A percentile compares a stretch with the other conserved stretches of the same genome.
These are phyloP conservation scores for Ramalina intermedia DNA, from an alignment of 495 filamentous ascomycete species.

Conservation along the genomic window DNA sequence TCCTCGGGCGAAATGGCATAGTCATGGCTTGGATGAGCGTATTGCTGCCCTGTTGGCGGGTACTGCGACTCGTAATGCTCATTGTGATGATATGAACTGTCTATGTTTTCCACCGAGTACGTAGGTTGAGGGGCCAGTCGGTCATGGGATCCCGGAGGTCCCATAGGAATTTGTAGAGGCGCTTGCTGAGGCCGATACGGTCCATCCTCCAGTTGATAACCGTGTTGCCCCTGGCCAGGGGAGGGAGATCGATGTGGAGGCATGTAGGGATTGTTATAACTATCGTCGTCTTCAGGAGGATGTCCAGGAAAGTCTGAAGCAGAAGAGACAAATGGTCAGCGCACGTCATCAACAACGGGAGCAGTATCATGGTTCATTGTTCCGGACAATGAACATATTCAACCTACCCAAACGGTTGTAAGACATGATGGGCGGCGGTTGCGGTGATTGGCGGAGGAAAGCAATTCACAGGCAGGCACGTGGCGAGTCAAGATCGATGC, in stretches of 20 bases:
- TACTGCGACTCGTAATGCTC: conserved; percentile 45
- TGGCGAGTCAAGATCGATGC: not conserved
- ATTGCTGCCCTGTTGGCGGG: conserved; percentile 23
- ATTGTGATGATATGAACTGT: conserved; percentile 55
- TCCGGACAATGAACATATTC: not conserved
- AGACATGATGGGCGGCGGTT: conserved; percentile 11
- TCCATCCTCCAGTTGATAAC: conserved; percentile 59
- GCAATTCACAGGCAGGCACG: not conserved
- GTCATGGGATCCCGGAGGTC: conserved; percentile 43
- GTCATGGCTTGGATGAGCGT: conserved; percentile 38
- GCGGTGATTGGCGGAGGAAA: not conserved
- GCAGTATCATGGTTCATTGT: not conserved
- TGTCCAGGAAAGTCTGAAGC: conserved; percentile 8
- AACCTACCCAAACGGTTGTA: conserved; percentile 17
- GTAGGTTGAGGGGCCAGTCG: conserved; percentile 57
- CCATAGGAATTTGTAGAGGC: conserved; percentile 56
- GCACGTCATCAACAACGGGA: not conserved
- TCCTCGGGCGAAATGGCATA: conserved; percentile 68
- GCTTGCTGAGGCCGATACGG: conserved; percentile 36
- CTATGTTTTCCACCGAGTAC: conserved; percentile 72
- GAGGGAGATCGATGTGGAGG: conserved; percentile 36
- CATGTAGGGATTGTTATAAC: conserved; percentile 45
- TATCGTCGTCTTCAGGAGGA: conserved; percentile 31
- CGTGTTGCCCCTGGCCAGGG: conserved; percentile 42
- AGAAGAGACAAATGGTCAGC: not conserved